A percentile compares a stretch with the other conserved stretches of the same genome.
Evolutionary conservation across 768 basidiomycete genomes (phyloP).

Genomic region (Crepidotus variabilis): DNA sequence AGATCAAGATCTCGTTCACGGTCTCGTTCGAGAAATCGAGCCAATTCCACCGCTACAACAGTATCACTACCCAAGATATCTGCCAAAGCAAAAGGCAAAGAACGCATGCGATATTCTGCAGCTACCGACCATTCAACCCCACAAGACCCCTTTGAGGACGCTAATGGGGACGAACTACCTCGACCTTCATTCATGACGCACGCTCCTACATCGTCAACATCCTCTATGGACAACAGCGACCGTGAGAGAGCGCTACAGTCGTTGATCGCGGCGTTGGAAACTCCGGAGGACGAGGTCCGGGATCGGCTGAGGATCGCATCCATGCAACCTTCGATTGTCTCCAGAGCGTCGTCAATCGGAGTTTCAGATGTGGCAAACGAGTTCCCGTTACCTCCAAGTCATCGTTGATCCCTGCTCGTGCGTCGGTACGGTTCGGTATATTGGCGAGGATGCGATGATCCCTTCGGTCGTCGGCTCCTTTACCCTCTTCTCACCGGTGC

Average conservation of each 20-base stretch:
- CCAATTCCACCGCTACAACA: conserved; percentile 7
- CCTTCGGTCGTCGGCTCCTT: neutral
- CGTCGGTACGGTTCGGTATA: too few relatives aligned
- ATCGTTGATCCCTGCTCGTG: neutral
- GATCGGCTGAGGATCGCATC: conserved; percentile 53
- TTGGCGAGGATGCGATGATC: neutral
- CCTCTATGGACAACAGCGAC: conserved; percentile 38
- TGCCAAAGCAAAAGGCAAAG: conserved; percentile 33
- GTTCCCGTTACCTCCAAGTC: conserved; percentile 37
- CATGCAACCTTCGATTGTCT: conserved; percentile 50
- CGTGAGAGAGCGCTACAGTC: conserved; percentile 57
- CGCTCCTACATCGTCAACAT: conserved; percentile 25
- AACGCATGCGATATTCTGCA: conserved; percentile 23
- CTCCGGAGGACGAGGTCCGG: conserved; percentile 41
- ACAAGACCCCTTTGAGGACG: conserved; percentile 40
- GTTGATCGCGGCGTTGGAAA: conserved; percentile 65
- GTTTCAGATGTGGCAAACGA: conserved; percentile 35
- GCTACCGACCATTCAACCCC: conserved; percentile 9
- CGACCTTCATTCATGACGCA: conserved; percentile 30
- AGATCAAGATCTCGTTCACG: conserved; percentile 4
- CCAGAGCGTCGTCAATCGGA: conserved; percentile 27
- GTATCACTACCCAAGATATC: conserved; percentile 21
- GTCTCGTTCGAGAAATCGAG: conserved; percentile 5
- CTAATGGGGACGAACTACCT: conserved; percentile 23
- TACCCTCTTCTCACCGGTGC: neutral